Base-by-base conservation (phyloP, 305 asterid species). In the Rubia balearica region DNA sequence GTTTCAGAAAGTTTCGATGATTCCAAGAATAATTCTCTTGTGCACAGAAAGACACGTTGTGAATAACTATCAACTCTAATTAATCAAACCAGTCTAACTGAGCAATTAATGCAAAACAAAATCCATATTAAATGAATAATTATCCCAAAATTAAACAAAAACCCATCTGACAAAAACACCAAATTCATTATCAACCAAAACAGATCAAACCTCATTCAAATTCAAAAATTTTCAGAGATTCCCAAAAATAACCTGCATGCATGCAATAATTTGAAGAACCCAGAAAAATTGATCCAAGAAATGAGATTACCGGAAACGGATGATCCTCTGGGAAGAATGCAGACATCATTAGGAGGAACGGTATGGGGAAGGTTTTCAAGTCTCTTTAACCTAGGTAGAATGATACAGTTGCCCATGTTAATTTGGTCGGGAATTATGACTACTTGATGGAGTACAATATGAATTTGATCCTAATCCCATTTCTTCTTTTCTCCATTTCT, bases 401-500 rank as follows among this genome's bases (percentile, higher is more conserved):
- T n/a, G 51, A 76, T 43, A 61, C 76, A 76, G 68, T 76, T 76
- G 24, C 79, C 75, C 73, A 76, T 71, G 27, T 65, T 69, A 11
- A 38, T 36, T 7, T 49, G 57, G 56, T 57, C 7, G 17, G 12
- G 41, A 43, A 73, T 53, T 12, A 13, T 12, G 19, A 1, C 21
- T 16, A 51, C 21, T 16, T 30, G 5, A 38, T 2, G 1, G 4
- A 36, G 41, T 8, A 46, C 36, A 43, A 67, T 59, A 11, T 8
- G 51, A 49, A 33, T 33, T 33, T 41, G 7, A 40, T 43, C 13
- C 53, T 14, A 17, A 30, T 53, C 5, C 21, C 72, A 53, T 68
- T 33, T 27, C 65, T 68, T 61, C 65, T 61, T 68, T 73, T 66
- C 53, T 45, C 53, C 68, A 46, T 33, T 62, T 67, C 38, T 64